Base-by-base conservation (phyloP, 2,329 filamentous ascomycete genomes). In the Penicillium sp. region DNA sequence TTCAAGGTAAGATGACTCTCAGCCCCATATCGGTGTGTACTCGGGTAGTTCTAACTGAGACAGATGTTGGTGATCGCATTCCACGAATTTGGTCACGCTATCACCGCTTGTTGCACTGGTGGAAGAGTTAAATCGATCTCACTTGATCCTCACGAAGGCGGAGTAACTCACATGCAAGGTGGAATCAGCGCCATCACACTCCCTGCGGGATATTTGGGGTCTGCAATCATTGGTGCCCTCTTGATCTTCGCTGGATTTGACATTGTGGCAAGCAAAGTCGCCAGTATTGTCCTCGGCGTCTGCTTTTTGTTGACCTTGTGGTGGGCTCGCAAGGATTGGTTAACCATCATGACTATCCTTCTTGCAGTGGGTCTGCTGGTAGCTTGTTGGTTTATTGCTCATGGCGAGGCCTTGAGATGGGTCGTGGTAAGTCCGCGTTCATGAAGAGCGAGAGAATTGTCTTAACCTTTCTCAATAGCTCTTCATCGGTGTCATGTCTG, bases 31-130 rank as follows among this genome's bases (percentile, higher is more conserved):
- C 10, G 7, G 6, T 24, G 3, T 21, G 10, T 18, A 24, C 3
- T 18, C 26, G 46, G 31, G n/a, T 5, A n/a, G 7, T 38, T 41
- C 34, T 56, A 38, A 63, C 26, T 23, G 8, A 24, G 2, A 24
- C 4, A 88, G 85, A 90, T 91, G 88, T 80, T 92, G 18, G 87
- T 89, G 47, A 91, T 92, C 58, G 88, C 88, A 34, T 92, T 91
- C 70, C 88, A 92, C 73, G 88, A 92, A 64, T 81, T 91, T 65
- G 84, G 86, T 12, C 88, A 92, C 71, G 88, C 88, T 45, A 82
- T 90, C 62, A 84, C 84, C 1, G 86, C 87, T 36, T 81, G 86
- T 57, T 81, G 85, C 54, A 92, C 88, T 0, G 88, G 88, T 49
- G 88, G 88, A 4, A 79, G 76, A 50, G 88, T 92, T 59, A 84